These are phyloP conservation scores for Trichoderma erinaceum DNA, from an alignment of 495 filamentous ascomycete genomes.

Conservation along the genomic window DNA sequence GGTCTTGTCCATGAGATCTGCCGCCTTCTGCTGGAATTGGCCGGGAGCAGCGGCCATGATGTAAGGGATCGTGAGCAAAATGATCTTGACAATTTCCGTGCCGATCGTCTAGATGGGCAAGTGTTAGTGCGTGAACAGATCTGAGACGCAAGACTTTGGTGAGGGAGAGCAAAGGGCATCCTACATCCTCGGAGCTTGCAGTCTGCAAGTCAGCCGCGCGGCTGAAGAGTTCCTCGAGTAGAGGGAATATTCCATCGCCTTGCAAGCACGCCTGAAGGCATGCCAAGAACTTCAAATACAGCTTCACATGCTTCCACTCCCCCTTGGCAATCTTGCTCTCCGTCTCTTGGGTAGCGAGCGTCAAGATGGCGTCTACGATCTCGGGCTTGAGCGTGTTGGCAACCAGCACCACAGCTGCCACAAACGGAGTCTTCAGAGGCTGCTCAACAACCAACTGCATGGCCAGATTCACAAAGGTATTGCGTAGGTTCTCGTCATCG, in stretches of 20 bases:
- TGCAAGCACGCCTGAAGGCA: constrained; percentile 73
- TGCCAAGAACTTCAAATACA: constrained; percentile 78
- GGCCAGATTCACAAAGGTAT: constrained; percentile 61
- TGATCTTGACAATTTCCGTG: constrained; percentile 91
- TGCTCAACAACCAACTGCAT: constrained; percentile 80
- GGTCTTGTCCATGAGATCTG: constrained; percentile 80
- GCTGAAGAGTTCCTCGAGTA: constrained; percentile 78
- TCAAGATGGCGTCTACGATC: constrained; percentile 60
- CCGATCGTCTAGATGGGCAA: constrained; percentile 54
- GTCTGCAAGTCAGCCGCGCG: constrained; percentile 85
- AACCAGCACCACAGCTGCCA: constrained; percentile 72
- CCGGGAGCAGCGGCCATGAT: constrained; percentile 65
- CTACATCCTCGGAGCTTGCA: constrained; percentile 80
- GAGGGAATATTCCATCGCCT: constrained; percentile 76
- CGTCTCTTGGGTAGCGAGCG: constrained; percentile 47
- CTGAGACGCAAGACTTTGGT: not conserved
- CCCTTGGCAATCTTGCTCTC: constrained; percentile 62
- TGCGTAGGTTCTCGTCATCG: constrained; percentile 64
- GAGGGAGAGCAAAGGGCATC: constrained; percentile 26
- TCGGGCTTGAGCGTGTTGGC: constrained; percentile 69
- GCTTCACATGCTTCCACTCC: constrained; percentile 85
- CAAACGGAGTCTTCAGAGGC: constrained; percentile 92
- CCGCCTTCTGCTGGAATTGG: constrained; percentile 59
- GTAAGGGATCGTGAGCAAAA: constrained; percentile 88
- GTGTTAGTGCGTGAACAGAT: not conserved